Conservation (phyloP, 148 eudicot species). For the Pharnaceum exiguum region DNA sequence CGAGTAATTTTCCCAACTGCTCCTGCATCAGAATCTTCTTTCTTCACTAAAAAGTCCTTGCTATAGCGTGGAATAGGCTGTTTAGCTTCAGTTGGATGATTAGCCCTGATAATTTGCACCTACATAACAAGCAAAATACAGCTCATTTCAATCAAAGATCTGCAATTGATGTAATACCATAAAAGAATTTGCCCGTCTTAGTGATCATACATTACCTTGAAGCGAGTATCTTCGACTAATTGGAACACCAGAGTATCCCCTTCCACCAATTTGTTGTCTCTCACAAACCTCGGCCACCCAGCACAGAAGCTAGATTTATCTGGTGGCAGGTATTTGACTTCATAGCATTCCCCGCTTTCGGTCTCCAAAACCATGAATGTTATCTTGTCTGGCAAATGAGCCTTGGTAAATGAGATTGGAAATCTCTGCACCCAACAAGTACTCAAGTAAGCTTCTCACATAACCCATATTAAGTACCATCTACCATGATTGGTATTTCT, state of each 20-base stretch:
- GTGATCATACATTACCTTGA: too few relatives aligned
- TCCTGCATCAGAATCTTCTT: too few relatives aligned
- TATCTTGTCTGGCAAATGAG: slow-evolving; percentile 40
- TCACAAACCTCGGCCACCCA: slow-evolving; percentile 59
- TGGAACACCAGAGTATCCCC: slow-evolving; percentile 62
- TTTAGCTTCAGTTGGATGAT: too few relatives aligned
- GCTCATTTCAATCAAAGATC: too few relatives aligned
- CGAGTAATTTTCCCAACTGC: too few relatives aligned
- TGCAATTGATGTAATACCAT: too few relatives aligned
- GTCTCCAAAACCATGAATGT: slow-evolving; percentile 34
- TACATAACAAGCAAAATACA: too few relatives aligned
- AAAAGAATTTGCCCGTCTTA: too few relatives aligned
- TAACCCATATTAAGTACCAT: not conserved
- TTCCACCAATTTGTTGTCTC: slow-evolving; percentile 35
- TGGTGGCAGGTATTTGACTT: slow-evolving; percentile 36
- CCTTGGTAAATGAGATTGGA: slow-evolving; percentile 36
- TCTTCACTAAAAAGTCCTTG: too few relatives aligned
- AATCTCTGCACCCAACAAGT: slow-evolving; percentile 34
- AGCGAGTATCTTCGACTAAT: slow-evolving; percentile 32
- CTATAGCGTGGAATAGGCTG: too few relatives aligned
- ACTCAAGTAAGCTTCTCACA: not conserved
- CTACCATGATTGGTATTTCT: too few relatives aligned
- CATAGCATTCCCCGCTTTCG: slow-evolving; percentile 44
- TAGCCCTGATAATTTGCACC: too few relatives aligned
- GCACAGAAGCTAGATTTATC: slow-evolving; percentile 44